Conservation (phyloP, 768 basidiomycete genomes). For the Pleurotus ostreatus region DNA sequence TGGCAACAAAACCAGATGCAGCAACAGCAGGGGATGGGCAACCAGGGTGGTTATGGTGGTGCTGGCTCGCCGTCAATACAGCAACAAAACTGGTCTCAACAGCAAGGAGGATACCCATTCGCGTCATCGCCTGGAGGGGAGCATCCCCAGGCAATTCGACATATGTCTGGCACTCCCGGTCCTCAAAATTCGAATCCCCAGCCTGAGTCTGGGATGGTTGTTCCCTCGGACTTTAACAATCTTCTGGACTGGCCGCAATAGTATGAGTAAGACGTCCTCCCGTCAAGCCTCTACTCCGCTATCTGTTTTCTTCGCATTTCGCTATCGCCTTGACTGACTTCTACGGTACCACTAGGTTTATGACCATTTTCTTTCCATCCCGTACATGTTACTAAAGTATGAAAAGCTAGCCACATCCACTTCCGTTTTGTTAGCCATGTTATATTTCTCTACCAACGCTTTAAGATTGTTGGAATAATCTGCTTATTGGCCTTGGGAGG, state of each 20-base stretch:
- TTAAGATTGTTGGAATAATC: too few relatives aligned
- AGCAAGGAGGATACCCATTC: slow-evolving; percentile 31
- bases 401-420: background rate
- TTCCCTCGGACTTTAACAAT: slow-evolving; percentile 44
- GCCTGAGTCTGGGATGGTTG: slow-evolving; percentile 36
- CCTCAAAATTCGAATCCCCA: slow-evolving; percentile 39
- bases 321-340: slow-evolving; percentile 6
- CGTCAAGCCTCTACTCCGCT: slow-evolving; percentile 2
- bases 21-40: slow-evolving; percentile 25
- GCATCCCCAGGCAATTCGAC: slow-evolving; percentile 36
- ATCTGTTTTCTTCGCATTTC: background rate
- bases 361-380: slow-evolving; percentile 21
- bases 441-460: too few relatives aligned
- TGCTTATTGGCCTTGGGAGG: too few relatives aligned
- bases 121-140: slow-evolving; percentile 32
- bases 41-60: slow-evolving; percentile 21
- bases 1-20: slow-evolving; percentile 22
- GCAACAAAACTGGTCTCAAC: slow-evolving; percentile 24
- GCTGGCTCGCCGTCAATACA: slow-evolving; percentile 28
- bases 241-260: slow-evolving; percentile 55
- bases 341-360: slow-evolving; percentile 45
- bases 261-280: slow-evolving; percentile 15
- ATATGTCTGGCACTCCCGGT: slow-evolving; percentile 49
- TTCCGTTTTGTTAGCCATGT: too few relatives aligned
- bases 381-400: background rate